phyloP scores from a whole-genome alignment of 139 green algal species.

The Yamagishiella unicocca region DNA sequence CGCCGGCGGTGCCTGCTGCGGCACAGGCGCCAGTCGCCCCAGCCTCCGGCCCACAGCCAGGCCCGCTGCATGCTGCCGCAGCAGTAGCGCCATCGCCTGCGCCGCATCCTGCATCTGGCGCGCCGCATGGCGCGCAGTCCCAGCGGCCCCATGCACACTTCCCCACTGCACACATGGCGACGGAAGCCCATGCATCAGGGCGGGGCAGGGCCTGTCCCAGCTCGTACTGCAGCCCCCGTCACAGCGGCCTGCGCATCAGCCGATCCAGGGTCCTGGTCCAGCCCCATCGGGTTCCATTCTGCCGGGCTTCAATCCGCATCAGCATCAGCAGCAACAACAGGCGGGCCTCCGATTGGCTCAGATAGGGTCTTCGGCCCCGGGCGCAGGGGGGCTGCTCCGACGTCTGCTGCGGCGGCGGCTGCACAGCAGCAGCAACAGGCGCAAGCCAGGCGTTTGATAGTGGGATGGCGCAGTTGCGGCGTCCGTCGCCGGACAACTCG shows the following conservation, averaged over 20 bases:
- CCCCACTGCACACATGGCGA: not conserved
- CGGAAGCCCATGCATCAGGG: not conserved
- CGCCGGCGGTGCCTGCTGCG: not conserved
- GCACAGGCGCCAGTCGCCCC: not conserved
- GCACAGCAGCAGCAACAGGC: slow-evolving; percentile 4
- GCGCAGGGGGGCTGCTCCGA: no score
- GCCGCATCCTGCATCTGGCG: no score
- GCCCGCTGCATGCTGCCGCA: not conserved
- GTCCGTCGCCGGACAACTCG: slow-evolving; percentile 6
- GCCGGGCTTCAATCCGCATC: not conserved
- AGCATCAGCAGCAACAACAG: slow-evolving; percentile 4
- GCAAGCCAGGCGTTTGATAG: not conserved
- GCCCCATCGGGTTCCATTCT: not conserved
- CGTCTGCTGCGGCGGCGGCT: not conserved
- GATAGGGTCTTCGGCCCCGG: not conserved
- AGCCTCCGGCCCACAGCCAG: not conserved
- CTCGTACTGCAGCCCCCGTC: not conserved
- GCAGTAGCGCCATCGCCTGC: no score
- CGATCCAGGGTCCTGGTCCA: not conserved
- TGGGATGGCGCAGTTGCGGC: not conserved
- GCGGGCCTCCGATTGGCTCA: not conserved
- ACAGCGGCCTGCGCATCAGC: not conserved
- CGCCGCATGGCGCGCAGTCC: no score
- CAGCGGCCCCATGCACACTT: not conserved
- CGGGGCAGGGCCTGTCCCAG: slow-evolving; percentile 4